Evolutionary conservation across 176 grass and related monocot species (phyloP).

Genomic region (Panicum miliaceum): DNA sequence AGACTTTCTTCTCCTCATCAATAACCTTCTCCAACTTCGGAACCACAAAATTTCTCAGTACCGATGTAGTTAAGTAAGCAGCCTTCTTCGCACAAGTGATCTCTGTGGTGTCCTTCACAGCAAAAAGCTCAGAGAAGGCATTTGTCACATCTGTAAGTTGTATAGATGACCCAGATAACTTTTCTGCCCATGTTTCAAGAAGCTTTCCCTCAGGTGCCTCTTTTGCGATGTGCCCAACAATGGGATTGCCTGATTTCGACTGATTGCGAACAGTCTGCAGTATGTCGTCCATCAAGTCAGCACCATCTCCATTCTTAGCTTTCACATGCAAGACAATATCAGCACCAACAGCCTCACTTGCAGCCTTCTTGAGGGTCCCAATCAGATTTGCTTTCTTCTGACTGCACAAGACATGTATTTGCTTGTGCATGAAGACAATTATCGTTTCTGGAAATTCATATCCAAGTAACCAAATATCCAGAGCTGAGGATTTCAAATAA

Average conservation of each 20-base stretch:
- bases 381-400: slow-evolving; percentile 82
- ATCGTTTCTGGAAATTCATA: slow-evolving; percentile 97
- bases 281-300: slow-evolving; percentile 74
- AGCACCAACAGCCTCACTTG: slow-evolving; percentile 69
- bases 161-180: slow-evolving; percentile 54
- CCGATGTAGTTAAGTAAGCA: slow-evolving; percentile 77
- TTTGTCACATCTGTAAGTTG: slow-evolving; percentile 74
- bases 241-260: slow-evolving; percentile 58
- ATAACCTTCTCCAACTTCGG: slow-evolving; percentile 88
- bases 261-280: slow-evolving; percentile 54
- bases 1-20: slow-evolving; percentile 84
- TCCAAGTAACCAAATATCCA: slow-evolving; percentile 84
- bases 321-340: slow-evolving; percentile 86
- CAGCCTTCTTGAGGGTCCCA: slow-evolving; percentile 67
- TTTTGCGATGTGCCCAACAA: slow-evolving; percentile 78
- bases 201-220: slow-evolving; percentile 90
- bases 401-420: slow-evolving; percentile 83
- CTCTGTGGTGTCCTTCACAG: slow-evolving; percentile 62
- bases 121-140: slow-evolving; percentile 77
- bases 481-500: slow-evolving; percentile 80
- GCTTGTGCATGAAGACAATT: slow-evolving; percentile 75
- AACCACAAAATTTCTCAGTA: slow-evolving; percentile 92
- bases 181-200: slow-evolving; percentile 77
- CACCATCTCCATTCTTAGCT: slow-evolving; percentile 72
- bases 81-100: slow-evolving; percentile 74